These are phyloP conservation scores for Cladophialophora psammophila DNA, from an alignment of 2,329 filamentous ascomycete genomes.

Conservation along the genomic window DNA sequence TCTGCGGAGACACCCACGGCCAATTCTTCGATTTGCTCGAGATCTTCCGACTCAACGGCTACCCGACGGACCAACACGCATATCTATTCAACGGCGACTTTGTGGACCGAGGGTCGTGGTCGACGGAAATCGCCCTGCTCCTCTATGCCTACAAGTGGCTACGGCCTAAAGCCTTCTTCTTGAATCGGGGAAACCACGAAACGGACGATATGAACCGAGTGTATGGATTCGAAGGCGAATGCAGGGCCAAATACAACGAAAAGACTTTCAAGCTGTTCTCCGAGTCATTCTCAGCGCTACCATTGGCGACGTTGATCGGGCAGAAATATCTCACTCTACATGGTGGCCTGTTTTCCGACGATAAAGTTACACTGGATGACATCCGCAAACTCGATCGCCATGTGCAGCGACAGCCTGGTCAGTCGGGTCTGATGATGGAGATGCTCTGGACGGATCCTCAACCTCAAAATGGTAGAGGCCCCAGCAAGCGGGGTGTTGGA, in stretches of 20 bases:
- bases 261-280: slow-evolving; percentile 96
- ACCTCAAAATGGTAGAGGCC: slow-evolving; percentile 80
- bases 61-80: slow-evolving; percentile 82
- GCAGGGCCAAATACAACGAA: slow-evolving; percentile 97
- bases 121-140: slow-evolving; percentile 91
- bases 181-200: slow-evolving; percentile 98
- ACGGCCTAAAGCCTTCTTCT: slow-evolving; percentile 83
- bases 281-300: slow-evolving; percentile 93
- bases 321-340: slow-evolving; percentile 42
- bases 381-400: slow-evolving; percentile 92
- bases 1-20: slow-evolving; percentile 97
- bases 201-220: slow-evolving; percentile 99
- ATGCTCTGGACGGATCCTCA: slow-evolving; percentile 99
- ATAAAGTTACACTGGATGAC: slow-evolving; percentile 89
- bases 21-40: slow-evolving; percentile 98
- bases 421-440: slow-evolving; percentile 98
- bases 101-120: slow-evolving; percentile 97
- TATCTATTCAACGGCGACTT: slow-evolving; percentile 99
- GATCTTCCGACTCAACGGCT: slow-evolving; percentile 90
- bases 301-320: slow-evolving; percentile 89
- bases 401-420: slow-evolving; percentile 88
- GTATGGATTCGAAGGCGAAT: slow-evolving; percentile 98
- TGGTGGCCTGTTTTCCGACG: slow-evolving; percentile 51
- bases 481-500: slow-evolving; percentile 95
- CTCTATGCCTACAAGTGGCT: slow-evolving; percentile 98